Base-by-base conservation (phyloP, 805 yeast genomes). In the Cyberlindnera xylosilytica region DNA sequence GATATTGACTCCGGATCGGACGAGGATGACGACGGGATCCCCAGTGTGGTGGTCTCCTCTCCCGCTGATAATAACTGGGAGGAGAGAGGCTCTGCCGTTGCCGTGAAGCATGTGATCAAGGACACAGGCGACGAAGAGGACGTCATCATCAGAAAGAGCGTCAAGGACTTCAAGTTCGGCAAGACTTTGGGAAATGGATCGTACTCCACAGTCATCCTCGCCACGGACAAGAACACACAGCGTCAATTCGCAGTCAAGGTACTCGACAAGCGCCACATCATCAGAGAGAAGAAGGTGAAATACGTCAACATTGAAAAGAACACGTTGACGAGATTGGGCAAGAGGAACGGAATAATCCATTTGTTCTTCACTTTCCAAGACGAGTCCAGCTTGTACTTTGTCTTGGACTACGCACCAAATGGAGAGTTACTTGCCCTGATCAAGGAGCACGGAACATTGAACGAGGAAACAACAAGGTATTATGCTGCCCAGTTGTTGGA, bases 171-270 rank as follows among this genome's bases (percentile, higher is more conserved):
- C 63, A 83, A 81, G 49, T 88, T 93, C 60, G 95, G 96, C 9
- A 80, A 87, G 15, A 80, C 84, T 34, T 76, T 93, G 22, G 99
- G 99, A 23, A 96, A 87, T 60, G 99, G 99, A 2, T 88, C 97
- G 6, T 93, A 91, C 60, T 89, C 97, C 9, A 90, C 96, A 1
- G 99, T 91, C 4, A 76, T 79, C 52, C 76, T 87, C 30, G 99
- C 97, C 0, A 75, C 87, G 2, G 96, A 93, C 47, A 68, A 79
- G 36, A 88, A 79, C 54, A 83, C 86, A 35, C 73, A 75, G 44
- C 79, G 83, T 45, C 83, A 90, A 15, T 86, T 81, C 59, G 95
- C 95, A 2, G 82, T 86, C 10, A 86, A 86, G 58, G 76, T 85
- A 4, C 64, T 86, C 42, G 88, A 82, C 59, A 86, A 86, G 58